These are phyloP conservation scores for Monarda citriodora DNA, from an alignment of 305 asterid species.

Conservation along the genomic window DNA sequence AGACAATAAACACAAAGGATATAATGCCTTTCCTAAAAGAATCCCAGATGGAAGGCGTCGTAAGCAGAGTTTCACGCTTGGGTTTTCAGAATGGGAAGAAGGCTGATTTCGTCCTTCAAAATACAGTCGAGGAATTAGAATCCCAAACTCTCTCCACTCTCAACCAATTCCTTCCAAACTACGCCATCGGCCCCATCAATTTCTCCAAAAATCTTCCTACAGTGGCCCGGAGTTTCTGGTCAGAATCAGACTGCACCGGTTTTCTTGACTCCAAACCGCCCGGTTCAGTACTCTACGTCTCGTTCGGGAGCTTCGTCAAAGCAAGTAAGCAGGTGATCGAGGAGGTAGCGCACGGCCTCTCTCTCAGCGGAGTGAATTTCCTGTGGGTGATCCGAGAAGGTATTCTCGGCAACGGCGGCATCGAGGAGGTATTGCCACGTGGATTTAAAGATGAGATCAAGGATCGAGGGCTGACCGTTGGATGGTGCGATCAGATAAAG, in stretches of 20 bases:
- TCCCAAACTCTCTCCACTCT: conserved; percentile 36
- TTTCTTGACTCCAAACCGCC: conserved; percentile 50
- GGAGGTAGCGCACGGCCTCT: conserved; percentile 39
- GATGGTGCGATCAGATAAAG: conserved; percentile 53
- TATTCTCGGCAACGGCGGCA: conserved; percentile 24
- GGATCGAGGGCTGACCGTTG: conserved; percentile 43
- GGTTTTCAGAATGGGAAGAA: conserved; percentile 31
- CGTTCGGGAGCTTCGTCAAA: conserved; percentile 59
- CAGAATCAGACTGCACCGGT: conserved; percentile 44
- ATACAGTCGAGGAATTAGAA: conserved; percentile 61
- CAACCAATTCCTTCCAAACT: conserved; percentile 34
- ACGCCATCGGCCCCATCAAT: conserved; percentile 59
- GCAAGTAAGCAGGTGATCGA: conserved; percentile 23
- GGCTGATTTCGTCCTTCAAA: conserved; percentile 59
- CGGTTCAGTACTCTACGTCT: conserved; percentile 52
- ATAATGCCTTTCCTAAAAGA: conserved; percentile 38
- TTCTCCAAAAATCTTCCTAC: conserved; percentile 27
- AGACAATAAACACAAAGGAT: conserved; percentile 47
- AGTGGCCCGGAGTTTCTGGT: conserved; percentile 41
- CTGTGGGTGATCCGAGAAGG: conserved; percentile 64
- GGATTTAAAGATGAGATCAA: conserved; percentile 26
- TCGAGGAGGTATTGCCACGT: conserved; percentile 24
- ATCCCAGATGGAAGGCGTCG: conserved; percentile 14
- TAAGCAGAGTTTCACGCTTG: conserved; percentile 10
- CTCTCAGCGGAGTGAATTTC: conserved; percentile 42